Percentiles rank a stretch among this genome's conserved stretches.
phyloP scores from a whole-genome alignment of 2,329 filamentous ascomycete species.

The Pestalotiopsis sp. region DNA sequence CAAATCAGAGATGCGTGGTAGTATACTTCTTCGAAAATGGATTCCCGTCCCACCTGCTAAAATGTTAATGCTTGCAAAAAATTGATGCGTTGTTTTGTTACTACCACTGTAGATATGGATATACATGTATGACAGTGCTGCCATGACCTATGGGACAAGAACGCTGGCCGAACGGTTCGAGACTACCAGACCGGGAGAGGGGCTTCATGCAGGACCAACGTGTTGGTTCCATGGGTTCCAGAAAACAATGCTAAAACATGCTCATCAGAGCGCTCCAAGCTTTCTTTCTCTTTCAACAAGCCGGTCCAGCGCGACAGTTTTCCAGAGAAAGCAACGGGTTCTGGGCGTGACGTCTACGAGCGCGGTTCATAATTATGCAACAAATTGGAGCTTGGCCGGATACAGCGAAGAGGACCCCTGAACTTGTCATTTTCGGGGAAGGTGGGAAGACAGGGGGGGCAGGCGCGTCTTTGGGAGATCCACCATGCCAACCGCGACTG shows the following conservation, averaged over 20 bases:
- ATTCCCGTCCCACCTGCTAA: background rate
- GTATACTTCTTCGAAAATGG: background rate
- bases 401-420: constrained; percentile 7
- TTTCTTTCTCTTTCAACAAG: background rate
- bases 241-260: no score
- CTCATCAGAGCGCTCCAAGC: background rate
- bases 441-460: background rate
- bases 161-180: no score
- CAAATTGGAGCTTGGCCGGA: constrained; percentile 9
- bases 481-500: background rate
- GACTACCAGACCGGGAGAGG: no score
- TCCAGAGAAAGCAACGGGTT: background rate
- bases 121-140: background rate
- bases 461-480: background rate
- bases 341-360: background rate
- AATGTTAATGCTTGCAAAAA: background rate
- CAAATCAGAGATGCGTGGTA: background rate
- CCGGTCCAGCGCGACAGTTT: background rate
- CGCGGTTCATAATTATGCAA: background rate
- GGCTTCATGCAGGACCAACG: no score
- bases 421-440: constrained; percentile 5
- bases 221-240: no score
- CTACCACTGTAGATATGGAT: background rate
- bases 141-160: background rate
- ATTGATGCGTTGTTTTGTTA: background rate